Percentiles rank a stretch among this genome's conserved stretches.
Conservation (phyloP, 2,329 filamentous ascomycete species). For the Fusarium dlaminii region DNA sequence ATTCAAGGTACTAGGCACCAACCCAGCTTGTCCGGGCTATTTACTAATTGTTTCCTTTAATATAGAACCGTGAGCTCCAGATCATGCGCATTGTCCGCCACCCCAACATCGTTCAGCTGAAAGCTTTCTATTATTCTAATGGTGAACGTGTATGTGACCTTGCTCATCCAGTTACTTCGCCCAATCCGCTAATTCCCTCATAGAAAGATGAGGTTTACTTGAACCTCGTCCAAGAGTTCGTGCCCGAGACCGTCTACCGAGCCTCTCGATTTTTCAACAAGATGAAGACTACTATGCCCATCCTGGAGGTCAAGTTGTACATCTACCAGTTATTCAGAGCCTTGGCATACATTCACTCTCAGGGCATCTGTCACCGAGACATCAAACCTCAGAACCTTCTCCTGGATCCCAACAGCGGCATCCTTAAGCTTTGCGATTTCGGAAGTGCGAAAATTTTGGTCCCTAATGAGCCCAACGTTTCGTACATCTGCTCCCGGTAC, state of each 20-base stretch:
- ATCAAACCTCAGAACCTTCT: slow-evolving; percentile 99
- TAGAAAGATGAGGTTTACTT: slow-evolving; percentile 99
- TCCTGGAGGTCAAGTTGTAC: slow-evolving; percentile 98
- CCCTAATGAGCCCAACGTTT: slow-evolving; percentile 98
- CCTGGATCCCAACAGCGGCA: slow-evolving; percentile 87
- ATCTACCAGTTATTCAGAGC: slow-evolving; percentile 99
- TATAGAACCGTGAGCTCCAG: slow-evolving; percentile 95
- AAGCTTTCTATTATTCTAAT: slow-evolving; percentile 99
- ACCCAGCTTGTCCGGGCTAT: neutral
- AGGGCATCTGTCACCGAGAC: slow-evolving; percentile 98
- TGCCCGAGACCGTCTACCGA: slow-evolving; percentile 97
- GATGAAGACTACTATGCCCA: slow-evolving; percentile 99
- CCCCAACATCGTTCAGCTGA: slow-evolving; percentile 98
- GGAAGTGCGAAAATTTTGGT: slow-evolving; percentile 98
- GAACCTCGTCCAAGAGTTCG: slow-evolving; percentile 97
- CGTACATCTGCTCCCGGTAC: slow-evolving; percentile 99
- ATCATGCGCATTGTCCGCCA: slow-evolving; percentile 99
- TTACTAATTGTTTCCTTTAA: slow-evolving; percentile 24
- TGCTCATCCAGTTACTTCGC: neutral
- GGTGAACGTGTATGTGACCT: slow-evolving; percentile 82
- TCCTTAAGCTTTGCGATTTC: slow-evolving; percentile 98
- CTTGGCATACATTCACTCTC: slow-evolving; percentile 97
- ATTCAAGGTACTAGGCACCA: slow-evolving; percentile 80
- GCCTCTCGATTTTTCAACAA: slow-evolving; percentile 99
- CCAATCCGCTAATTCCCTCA: slow-evolving; percentile 26